Evolutionary conservation across 495 filamentous ascomycete species (phyloP), one percentile per base, ranked within the genome.

Genomic region (Cercophora sp.): DNA sequence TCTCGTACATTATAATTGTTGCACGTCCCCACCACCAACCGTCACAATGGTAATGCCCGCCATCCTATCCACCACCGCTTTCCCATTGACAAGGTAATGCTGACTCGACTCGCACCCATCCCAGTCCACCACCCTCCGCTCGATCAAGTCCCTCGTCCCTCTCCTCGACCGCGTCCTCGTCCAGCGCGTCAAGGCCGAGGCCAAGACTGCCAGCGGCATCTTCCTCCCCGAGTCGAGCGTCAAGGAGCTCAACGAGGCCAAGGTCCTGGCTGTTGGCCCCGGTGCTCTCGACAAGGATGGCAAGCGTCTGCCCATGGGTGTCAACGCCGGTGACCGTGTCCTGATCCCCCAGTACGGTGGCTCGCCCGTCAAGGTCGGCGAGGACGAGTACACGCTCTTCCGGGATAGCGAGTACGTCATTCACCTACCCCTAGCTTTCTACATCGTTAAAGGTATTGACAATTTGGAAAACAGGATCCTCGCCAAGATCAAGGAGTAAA

Each of bases 91-190:
- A n/a, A n/a, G n/a, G n/a, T n/a, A n/a, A n/a, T n/a, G n/a, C n/a
- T n/a, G n/a, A n/a, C n/a, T n/a, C n/a, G n/a, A n/a, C n/a, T 34
- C 15, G n/a, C 26, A 26, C 36, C 40, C 41, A n/a, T 35, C 24
- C 29, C 44, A 83, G 79, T 69, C 81, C 54, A 83, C 81, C 64
- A 81, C 89, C 66, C 81, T 99, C 79, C 91, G 90, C 70, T 93
- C 86, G 65, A 89, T 99, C 84, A 94, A 90, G 77, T 86, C 85
- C 69, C 90, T 99, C 65, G 87, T 85, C 35, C 93, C 93, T 51
- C 92, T 99, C 62, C 84, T 99, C 72, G 93, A 99, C 85, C 93
- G 93, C 68, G 89, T 99, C 60, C 84, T 99, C 53, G 89, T 99
- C 60, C 93, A 99, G 84, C 88, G 93, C 72, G 78, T 96, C 78